Evolutionary conservation across 306 rosid genomes (phyloP), one percentile per base, ranked within the genome.

Genomic region (Prunus davidiana): DNA sequence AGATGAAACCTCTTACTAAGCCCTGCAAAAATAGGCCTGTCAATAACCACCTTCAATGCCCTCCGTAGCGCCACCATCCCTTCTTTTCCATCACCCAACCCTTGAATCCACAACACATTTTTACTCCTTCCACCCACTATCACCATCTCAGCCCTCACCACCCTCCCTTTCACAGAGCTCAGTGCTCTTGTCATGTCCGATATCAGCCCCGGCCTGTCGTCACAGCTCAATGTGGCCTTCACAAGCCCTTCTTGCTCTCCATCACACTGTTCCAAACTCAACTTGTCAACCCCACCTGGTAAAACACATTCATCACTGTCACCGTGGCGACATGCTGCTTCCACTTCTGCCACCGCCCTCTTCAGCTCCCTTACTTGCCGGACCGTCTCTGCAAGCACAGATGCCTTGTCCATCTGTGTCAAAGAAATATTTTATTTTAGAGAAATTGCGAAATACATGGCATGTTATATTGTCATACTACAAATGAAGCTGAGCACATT

Each of bases 371-470:
- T 87, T 77, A 92, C 84, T 54, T 74, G 81, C 78, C 78, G 75
- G 41, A 92, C 82, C 18, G 91, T 84, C 84, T 89, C 92, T 3
- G 65, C 79, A 50, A 92, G 86, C 52, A 90, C 80, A 14, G 89
- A 78, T 50, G 93, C 96, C 81, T 92, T 92, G 96, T 90, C 90
- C 86, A 75, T 84, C 93, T 92, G 76, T 58, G 10, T 58, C 55
- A 12, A 19, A 14, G 41, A 71, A 71, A 10, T 50, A 51, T 18
- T 69, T 30, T 28, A 10, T 0, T 28, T 11, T 3, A 34, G 22
- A 22, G 20, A 56, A 13, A 14, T 25, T 51, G 6, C 20, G 13
- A 63, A 11, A 63, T 38, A 54, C n/a, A 7, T 71, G 8, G 13
- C 30, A n/a, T 28, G 3, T 18, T 50, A 32, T n/a, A 10, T n/a